A percentile compares a stretch with the other conserved stretches of the same genome.
Conservation (phyloP, 1,284 basidiomycete genomes). For the Cerioporus squamosus region DNA sequence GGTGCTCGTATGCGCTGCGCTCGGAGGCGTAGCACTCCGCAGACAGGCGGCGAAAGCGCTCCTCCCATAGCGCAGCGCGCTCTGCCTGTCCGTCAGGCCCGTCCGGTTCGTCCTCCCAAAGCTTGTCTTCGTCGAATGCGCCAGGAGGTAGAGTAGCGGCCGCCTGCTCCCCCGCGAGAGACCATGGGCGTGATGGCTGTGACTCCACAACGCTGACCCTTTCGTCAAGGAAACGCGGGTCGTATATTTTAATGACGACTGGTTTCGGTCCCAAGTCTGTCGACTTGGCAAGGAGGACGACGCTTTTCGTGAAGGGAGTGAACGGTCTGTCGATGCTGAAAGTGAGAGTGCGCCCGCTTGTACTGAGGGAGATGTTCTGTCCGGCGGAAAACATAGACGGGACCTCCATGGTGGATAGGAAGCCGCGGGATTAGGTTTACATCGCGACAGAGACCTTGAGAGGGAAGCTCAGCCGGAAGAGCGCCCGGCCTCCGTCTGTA, state of each 20-base stretch:
- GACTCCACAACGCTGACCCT: neutral
- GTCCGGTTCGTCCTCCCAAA: neutral
- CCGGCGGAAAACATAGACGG: constrained; percentile 2
- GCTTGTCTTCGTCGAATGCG: neutral
- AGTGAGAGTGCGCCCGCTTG: neutral
- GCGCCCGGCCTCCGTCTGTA: too few relatives aligned
- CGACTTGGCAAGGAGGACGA: constrained; percentile 1
- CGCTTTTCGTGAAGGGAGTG: constrained; percentile 21
- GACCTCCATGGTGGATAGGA: too few relatives aligned
- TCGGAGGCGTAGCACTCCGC: neutral
- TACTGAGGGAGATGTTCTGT: constrained; percentile 2
- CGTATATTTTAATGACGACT: constrained; percentile 15
- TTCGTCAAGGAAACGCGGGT: constrained; percentile 10
- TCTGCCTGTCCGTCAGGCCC: neutral
- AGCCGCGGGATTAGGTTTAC: too few relatives aligned
- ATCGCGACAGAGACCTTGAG: too few relatives aligned
- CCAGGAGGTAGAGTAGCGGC: neutral
- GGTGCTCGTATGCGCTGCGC: constrained; percentile 1
- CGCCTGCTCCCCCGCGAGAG: neutral
- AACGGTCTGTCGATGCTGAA: constrained; percentile 19
- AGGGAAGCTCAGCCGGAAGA: too few relatives aligned
- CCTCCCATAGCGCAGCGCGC: constrained; percentile 1
- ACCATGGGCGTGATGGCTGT: constrained; percentile 2
- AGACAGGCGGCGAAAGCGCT: neutral
- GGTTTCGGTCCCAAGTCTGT: neutral